These are phyloP conservation scores for Pyrenopolyporus hunteri DNA, from an alignment of 495 filamentous ascomycete genomes.

Conservation along the genomic window DNA sequence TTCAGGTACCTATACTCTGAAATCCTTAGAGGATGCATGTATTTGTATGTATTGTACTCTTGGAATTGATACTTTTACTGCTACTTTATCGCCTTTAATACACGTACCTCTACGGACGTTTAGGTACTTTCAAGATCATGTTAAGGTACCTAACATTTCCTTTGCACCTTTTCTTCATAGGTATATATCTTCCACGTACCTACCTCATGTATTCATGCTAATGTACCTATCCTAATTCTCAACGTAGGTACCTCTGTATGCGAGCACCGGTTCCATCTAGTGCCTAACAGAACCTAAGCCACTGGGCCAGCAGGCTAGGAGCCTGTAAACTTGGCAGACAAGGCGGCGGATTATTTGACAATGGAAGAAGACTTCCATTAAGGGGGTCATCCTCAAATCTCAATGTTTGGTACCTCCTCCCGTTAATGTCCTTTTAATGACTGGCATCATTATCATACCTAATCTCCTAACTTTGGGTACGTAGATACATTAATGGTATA, in stretches of 20 bases:
- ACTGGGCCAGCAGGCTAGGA: conserved; percentile 9
- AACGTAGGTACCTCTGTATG: neutral
- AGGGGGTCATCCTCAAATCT: conserved; percentile 32
- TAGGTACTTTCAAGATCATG: too few species aligned
- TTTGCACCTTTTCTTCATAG: too few species aligned
- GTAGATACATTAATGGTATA: neutral
- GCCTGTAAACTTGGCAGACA: conserved; percentile 31
- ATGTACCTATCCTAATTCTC: neutral
- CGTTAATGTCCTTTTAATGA: conserved; percentile 8
- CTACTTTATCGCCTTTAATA: too few species aligned
- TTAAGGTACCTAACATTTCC: too few species aligned
- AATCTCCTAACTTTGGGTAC: neutral
- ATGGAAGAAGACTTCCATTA: conserved; percentile 24
- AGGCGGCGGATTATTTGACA: conserved; percentile 33
- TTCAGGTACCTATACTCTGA: conserved; percentile 1
- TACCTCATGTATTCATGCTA: neutral
- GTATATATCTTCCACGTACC: neutral
- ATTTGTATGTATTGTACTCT: neutral
- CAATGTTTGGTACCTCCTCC: conserved; percentile 18
- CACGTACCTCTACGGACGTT: too few species aligned
- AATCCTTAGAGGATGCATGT: neutral
- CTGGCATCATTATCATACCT: neutral
- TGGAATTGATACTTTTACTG: too few species aligned
- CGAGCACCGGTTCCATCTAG: conserved; percentile 19
- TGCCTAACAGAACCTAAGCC: conserved; percentile 25